Percentiles rank a stretch among this genome's conserved stretches.
Conservation (phyloP, 2,329 filamentous ascomycete genomes). For the Fusarium foetens region DNA sequence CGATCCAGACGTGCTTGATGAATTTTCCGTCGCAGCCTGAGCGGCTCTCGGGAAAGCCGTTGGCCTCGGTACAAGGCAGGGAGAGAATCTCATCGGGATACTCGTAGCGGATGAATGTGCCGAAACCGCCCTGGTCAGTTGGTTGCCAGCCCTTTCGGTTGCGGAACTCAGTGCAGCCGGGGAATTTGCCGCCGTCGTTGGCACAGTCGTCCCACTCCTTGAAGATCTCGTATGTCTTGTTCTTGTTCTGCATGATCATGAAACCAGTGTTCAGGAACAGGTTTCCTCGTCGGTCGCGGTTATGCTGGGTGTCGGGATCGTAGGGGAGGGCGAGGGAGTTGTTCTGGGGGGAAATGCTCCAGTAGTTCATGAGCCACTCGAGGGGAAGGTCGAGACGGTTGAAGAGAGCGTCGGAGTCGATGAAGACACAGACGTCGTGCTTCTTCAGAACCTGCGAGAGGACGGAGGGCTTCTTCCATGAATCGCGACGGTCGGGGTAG, state of each 20-base stretch:
- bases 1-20: constrained; percentile 57
- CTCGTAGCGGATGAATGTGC: constrained; percentile 56
- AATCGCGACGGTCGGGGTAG: constrained; percentile 53
- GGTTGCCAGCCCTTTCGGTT: constrained; percentile 50
- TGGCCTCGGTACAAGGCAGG: constrained; percentile 55
- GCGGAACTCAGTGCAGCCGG: constrained; percentile 53
- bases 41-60: constrained; percentile 54
- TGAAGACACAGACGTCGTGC: constrained; percentile 55
- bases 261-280: constrained; percentile 64
- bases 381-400: constrained; percentile 56
- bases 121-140: constrained; percentile 57
- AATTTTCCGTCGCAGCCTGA: constrained; percentile 54
- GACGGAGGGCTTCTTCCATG: constrained; percentile 59
- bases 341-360: constrained; percentile 51
- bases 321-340: constrained; percentile 56
- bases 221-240: constrained; percentile 58
- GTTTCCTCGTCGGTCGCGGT: constrained; percentile 54
- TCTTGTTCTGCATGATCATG: constrained; percentile 63
- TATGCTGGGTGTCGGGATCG: constrained; percentile 51
- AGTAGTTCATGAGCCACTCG: constrained; percentile 61
- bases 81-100: constrained; percentile 52
- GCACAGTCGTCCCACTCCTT: constrained; percentile 59
- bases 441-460: constrained; percentile 54
- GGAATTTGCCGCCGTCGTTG: constrained; percentile 51
- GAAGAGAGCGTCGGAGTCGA: constrained; percentile 59